These are phyloP conservation scores for Peronosclerospora sorghi DNA, from an alignment of 352 stramenopile genomes.

Conservation along the genomic window DNA sequence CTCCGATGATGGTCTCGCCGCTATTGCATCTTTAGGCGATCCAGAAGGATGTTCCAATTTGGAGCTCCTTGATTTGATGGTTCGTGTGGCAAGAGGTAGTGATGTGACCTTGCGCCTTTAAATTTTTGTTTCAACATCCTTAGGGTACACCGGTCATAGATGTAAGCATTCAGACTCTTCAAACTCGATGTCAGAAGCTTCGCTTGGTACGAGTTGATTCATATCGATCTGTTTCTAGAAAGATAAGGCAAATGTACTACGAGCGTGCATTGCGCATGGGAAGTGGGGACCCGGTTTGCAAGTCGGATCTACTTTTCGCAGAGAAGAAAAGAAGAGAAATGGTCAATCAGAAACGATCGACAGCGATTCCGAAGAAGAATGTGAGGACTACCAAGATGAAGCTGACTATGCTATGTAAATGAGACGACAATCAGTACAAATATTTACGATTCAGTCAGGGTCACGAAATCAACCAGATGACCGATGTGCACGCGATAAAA, in stretches of 20 bases:
- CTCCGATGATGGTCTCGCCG: slow-evolving; percentile 31
- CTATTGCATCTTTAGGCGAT: slow-evolving; percentile 18
- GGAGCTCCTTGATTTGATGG: slow-evolving; percentile 56
- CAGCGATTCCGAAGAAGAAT: slow-evolving; percentile 13
- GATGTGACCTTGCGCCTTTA: too few species aligned
- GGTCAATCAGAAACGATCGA: slow-evolving; percentile 21
- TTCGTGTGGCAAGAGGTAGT: slow-evolving; percentile 6
- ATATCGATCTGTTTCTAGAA: slow-evolving; percentile 49
- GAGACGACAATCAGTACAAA: background rate
- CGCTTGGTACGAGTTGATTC: slow-evolving; percentile 58
- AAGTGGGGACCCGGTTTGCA: slow-evolving; percentile 10
- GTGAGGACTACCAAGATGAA: slow-evolving; percentile 10
- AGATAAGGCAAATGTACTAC: slow-evolving; percentile 32
- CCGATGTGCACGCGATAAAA: background rate
- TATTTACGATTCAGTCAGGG: too few species aligned
- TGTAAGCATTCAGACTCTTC: slow-evolving; percentile 24
- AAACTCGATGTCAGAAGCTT: slow-evolving; percentile 26
- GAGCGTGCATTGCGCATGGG: slow-evolving; percentile 12
- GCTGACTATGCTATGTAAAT: slow-evolving; percentile 18
- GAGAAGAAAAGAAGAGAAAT: slow-evolving; percentile 27
- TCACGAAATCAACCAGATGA: background rate
- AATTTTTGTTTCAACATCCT: background rate
- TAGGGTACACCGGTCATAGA: slow-evolving; percentile 49
- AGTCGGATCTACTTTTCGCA: slow-evolving; percentile 28
- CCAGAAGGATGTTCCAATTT: slow-evolving; percentile 22